phyloP scores from a whole-genome alignment of 345 rosid species.

The Eucalyptus grandis region DNA sequence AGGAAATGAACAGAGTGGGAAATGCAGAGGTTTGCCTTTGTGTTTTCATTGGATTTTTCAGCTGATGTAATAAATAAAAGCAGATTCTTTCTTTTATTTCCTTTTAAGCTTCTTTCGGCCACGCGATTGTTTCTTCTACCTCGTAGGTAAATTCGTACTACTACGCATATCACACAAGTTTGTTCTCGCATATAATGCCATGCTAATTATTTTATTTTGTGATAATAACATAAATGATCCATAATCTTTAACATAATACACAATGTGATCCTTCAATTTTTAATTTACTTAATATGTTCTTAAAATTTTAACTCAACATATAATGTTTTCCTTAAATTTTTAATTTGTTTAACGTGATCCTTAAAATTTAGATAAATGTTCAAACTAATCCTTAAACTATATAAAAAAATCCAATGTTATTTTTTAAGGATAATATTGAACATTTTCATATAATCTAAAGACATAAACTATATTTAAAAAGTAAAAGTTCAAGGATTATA shows the following conservation, averaged over 20 bases:
- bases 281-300: too few relatives aligned
- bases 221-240: accelerated
- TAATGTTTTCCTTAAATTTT: accelerated
- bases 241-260: accelerated
- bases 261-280: accelerated
- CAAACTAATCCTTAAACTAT: too few relatives aligned
- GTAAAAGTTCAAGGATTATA: accelerated
- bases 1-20: not conserved
- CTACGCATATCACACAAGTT: accelerated
- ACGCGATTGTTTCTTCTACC: not conserved
- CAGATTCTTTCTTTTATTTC: not conserved
- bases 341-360: too few relatives aligned
- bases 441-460: too few relatives aligned
- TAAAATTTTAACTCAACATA: accelerated
- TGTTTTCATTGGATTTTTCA: not conserved
- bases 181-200: not conserved
- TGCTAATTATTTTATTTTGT: too few relatives aligned
- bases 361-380: too few relatives aligned
- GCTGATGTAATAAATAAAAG: not conserved
- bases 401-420: accelerated
- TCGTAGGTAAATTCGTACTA: not conserved
- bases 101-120: not conserved
- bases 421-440: accelerated
- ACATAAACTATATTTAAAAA: not conserved
- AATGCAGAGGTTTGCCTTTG: not conserved